Evolutionary conservation across 345 rosid species (phyloP).

Genomic region (Eutrema yunnanense): DNA sequence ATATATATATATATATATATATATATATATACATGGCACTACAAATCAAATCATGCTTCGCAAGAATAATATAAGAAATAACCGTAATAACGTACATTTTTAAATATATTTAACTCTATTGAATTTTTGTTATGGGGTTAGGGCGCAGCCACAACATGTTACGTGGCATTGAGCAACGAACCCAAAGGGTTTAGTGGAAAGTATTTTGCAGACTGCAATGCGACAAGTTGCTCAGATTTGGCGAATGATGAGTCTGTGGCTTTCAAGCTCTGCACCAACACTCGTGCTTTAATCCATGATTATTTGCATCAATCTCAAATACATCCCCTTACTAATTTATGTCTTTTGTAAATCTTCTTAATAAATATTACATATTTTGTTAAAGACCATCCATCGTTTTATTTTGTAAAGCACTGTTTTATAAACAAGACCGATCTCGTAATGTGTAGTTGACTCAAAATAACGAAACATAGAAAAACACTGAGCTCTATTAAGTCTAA

Average conservation of each 20-base stretch:
- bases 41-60: background rate
- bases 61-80: background rate
- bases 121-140: conserved; percentile 18
- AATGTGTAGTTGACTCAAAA: too few species aligned
- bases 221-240: conserved; percentile 57
- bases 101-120: background rate
- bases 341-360: conserved; percentile 16
- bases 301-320: conserved; percentile 15
- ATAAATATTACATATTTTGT: background rate
- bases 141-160: conserved; percentile 97
- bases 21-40: background rate
- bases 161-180: conserved; percentile 72
- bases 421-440: too few species aligned
- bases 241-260: conserved; percentile 70
- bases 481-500: too few species aligned
- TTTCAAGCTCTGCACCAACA: conserved; percentile 52
- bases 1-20: background rate
- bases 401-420: too few species aligned
- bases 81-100: background rate
- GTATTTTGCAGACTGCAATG: conserved; percentile 90
- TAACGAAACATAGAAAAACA: too few species aligned
- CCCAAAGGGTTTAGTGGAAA: conserved; percentile 54
- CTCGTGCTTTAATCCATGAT: conserved; percentile 29
- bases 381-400: too few species aligned
- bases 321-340: background rate